phyloP scores from a whole-genome alignment of 2,329 filamentous ascomycete species.

The Thelonectria rubi region DNA sequence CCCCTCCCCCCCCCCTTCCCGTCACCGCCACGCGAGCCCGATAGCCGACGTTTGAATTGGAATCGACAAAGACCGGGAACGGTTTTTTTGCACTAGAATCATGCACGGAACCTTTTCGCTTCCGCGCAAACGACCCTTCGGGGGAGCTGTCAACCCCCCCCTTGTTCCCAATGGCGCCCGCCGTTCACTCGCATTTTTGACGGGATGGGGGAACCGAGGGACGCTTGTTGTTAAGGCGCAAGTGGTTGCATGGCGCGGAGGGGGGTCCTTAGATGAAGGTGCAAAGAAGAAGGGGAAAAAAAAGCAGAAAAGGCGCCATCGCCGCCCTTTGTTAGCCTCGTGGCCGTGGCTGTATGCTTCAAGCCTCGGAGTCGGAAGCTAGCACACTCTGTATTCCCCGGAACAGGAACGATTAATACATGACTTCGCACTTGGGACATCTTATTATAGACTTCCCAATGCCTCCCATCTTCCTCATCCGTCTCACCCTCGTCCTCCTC shows the following conservation, averaged over 20 bases:
- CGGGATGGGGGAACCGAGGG: too few species aligned
- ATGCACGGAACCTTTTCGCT: slow-evolving; percentile 31
- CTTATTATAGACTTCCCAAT: background rate
- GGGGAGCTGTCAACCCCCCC: too few species aligned
- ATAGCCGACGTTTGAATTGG: background rate
- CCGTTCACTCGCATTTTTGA: too few species aligned
- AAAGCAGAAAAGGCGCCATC: too few species aligned
- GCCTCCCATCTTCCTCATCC: too few species aligned
- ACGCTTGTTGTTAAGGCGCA: too few species aligned
- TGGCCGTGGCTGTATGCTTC: background rate
- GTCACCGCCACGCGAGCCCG: slow-evolving; percentile 18
- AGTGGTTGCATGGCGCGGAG: too few species aligned
- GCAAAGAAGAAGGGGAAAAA: too few species aligned
- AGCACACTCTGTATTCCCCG: background rate
- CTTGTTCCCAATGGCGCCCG: too few species aligned
- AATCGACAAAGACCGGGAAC: too few species aligned
- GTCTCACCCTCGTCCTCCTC: background rate
- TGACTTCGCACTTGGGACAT: background rate
- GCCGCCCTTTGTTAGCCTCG: slow-evolving; percentile 9
- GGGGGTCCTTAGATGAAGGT: too few species aligned
- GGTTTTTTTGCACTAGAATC: slow-evolving; percentile 3
- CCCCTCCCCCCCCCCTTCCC: background rate
- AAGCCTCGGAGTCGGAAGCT: background rate
- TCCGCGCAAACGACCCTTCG: background rate
- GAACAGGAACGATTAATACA: background rate